Conservation (phyloP, 352 stramenopile species). For the Ophiocytium majus region DNA sequence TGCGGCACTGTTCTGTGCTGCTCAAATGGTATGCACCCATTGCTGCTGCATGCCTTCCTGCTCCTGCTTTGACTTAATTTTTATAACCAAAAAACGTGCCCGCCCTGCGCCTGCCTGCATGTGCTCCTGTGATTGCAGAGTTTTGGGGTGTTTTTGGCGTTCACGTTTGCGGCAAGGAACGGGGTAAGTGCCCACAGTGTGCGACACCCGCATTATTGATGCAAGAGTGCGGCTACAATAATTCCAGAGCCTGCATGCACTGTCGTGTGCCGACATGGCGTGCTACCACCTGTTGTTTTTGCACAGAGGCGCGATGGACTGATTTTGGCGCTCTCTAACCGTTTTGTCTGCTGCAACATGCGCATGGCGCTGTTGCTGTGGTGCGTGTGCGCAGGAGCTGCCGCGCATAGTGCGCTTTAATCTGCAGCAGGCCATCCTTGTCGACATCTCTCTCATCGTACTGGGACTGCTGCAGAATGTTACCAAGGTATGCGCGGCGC, state of each 20-base stretch:
- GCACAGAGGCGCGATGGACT: neutral
- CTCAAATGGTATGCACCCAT: too few relatives aligned
- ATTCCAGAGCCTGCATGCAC: too few relatives aligned
- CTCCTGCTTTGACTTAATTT: too few relatives aligned
- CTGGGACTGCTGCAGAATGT: slow-evolving; percentile 47
- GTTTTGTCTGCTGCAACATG: neutral
- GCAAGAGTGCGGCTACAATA: too few relatives aligned
- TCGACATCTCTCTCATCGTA: slow-evolving; percentile 73
- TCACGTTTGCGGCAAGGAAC: slow-evolving; percentile 23
- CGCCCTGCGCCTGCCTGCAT: too few relatives aligned
- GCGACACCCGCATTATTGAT: too few relatives aligned
- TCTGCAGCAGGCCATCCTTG: slow-evolving; percentile 73
- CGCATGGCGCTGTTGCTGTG: slow-evolving; percentile 13
- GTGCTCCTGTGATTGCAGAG: too few relatives aligned
- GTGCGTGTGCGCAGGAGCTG: slow-evolving; percentile 7
- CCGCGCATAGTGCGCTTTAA: slow-evolving; percentile 64
- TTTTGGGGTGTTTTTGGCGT: neutral
- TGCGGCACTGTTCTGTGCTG: too few relatives aligned
- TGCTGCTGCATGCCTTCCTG: too few relatives aligned
- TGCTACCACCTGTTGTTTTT: neutral
- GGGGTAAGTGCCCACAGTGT: too few relatives aligned
- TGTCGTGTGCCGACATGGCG: neutral
- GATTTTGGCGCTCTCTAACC: neutral
- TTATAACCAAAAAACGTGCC: too few relatives aligned
- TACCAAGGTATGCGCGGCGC: slow-evolving; percentile 22